Base-by-base conservation (phyloP, 768 basidiomycete genomes). In the Leccinum arenicola region DNA sequence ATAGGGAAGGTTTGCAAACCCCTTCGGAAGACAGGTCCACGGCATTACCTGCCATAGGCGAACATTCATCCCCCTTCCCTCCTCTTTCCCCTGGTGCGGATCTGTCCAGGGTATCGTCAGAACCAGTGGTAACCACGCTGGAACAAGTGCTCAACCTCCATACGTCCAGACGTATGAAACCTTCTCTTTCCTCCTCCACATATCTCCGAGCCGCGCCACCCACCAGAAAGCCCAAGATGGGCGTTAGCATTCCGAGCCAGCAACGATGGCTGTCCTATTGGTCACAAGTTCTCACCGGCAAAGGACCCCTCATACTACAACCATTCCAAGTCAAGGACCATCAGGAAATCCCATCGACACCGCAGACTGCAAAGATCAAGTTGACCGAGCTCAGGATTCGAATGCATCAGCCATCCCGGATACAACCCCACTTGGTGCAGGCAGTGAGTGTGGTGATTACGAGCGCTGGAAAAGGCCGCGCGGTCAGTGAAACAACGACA, bases 211-310 rank as follows among this genome's bases (percentile, higher is more conserved):
- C 51, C 73, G 71, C 21, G 57, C 69, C 7, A 61, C 65, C 40
- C 29, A 9, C 66, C 64, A 45, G 70, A 72, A 64, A 77, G 74
- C 59, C 56, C 61, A 61, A 78, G 76, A 67, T 85, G 81, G 88
- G 88, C 11, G 87, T 92, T 47, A 89, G 86, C 61, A 93, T 93
- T 63, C 88, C 91, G 0, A 89, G 87, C 58, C 92, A 93, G 70
- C 80, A 85, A 2, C 84, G 92, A 19, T 93, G 86, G 79, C 74
- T 95, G 5, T 80, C 83, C 63, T 94, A 93, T 67, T 94, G 88
- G 88, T 83, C 85, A 0, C 76, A 85, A 11, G 67, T 87, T n/a
- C 77, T 89, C 15, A 75, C 81, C 4, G 76, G 80, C 50, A 80
- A 82, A 43, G 84, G 78, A 0, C 88, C 87, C 4, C 59, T 71